A percentile compares a stretch with the other conserved stretches of the same genome.
phyloP scores from a whole-genome alignment of 139 green algal species.

The Limnomonas spitsbergensis region DNA sequence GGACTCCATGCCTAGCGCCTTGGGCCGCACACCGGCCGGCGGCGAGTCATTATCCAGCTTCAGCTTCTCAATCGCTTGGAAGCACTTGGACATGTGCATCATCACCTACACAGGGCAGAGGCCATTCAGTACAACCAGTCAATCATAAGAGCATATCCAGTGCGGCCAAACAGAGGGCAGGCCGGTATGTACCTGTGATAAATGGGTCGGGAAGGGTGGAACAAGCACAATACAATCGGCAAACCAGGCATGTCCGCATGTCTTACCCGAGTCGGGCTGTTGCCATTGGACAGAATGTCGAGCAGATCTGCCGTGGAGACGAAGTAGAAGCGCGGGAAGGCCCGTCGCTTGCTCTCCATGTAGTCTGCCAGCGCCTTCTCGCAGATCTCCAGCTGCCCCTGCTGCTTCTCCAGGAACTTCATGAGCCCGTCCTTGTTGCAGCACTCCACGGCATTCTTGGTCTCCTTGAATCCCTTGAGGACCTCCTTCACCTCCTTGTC shows the following conservation, averaged over 20 bases:
- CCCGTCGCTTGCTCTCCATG: conserved; percentile 79
- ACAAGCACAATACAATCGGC: no score
- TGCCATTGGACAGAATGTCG: conserved; percentile 83
- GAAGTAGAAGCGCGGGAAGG: conserved; percentile 86
- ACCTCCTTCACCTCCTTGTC: conserved; percentile 73
- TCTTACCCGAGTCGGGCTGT: conserved; percentile 51
- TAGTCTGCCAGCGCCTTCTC: conserved; percentile 82
- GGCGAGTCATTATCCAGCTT: conserved; percentile 68
- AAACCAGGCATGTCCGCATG: no score
- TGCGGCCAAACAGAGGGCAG: no score
- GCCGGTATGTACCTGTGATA: no score
- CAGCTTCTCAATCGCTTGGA: conserved; percentile 86
- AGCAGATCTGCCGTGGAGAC: conserved; percentile 78
- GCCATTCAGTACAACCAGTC: no score
- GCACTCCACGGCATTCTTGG: conserved; percentile 74
- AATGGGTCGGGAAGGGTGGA: no score
- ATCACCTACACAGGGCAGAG: conserved; percentile 72
- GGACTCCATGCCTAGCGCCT: conserved; percentile 75
- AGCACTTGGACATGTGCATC: conserved; percentile 87
- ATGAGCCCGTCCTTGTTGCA: conserved; percentile 75
- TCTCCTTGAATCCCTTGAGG: conserved; percentile 41
- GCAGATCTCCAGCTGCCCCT: conserved; percentile 66
- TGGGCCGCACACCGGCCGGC: conserved; percentile 54
- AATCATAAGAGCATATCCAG: background rate
- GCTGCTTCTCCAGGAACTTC: conserved; percentile 74